Evolutionary conservation across 1,284 basidiomycete species (phyloP), one percentile per base, ranked within the genome.

Genomic region (Schizophyllum commune): DNA sequence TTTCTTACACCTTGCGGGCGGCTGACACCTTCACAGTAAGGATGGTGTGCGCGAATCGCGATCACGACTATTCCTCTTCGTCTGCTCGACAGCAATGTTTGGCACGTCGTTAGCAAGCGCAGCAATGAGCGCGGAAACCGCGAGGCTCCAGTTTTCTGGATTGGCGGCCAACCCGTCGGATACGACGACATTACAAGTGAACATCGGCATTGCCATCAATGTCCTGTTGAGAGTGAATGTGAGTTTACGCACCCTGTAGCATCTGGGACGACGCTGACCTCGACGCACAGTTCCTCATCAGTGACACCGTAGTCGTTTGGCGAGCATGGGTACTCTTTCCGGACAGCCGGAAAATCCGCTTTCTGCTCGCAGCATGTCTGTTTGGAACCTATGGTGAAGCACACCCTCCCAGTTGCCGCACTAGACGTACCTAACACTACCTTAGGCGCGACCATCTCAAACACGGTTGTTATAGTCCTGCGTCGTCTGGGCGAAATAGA

Each of bases 261-360:
- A 2, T 47, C 39, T 17, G 17, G n/a, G 3, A 27, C 5, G 27
- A 17, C 8, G 8, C 39, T 47, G 17, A 47, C 4, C 9, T 3
- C 4, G 39, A 17, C 27, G 9, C 17, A 17, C 6, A 27, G 59
- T 60, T 56, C 34, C 56, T 60, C 33, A 27, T 56, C 13, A 60
- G 59, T 55, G 59, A 60, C 21, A 57, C 51, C 54, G 56, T 60
- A 20, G 59, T 60, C 33, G 59, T 60, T 33, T 60, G 59, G 59
- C 54, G 59, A 27, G 59, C 59, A 7, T 63, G 62, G 62, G 62
- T 52, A 2, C 59, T 63, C 9, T 63, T 60, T 60, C 9, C 8
- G 15, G 39, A 63, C 33, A 58, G 57, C 52, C 39, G 13, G 5
- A 47, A 57, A 2, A 52, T 63, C 17, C 54, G 52, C 20, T 17